Evolutionary conservation across 1,284 basidiomycete species (phyloP).

Genomic region (Trametes hirsuta): DNA sequence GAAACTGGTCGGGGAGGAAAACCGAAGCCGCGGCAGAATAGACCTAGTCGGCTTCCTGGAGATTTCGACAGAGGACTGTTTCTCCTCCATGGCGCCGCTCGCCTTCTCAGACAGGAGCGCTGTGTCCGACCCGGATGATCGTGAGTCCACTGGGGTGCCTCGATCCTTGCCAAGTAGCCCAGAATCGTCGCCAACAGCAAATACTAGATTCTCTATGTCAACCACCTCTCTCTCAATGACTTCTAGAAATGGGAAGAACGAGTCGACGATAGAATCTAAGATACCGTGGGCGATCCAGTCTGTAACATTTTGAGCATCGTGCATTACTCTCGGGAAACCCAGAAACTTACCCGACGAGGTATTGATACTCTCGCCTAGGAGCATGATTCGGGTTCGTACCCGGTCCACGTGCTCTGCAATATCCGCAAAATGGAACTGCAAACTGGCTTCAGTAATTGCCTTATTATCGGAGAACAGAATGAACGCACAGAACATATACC

Average conservation of each 20-base stretch:
- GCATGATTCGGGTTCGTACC: conserved; percentile 72
- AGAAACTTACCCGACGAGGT: conserved; percentile 67
- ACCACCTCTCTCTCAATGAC: conserved; percentile 85
- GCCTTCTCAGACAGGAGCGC: conserved; percentile 2
- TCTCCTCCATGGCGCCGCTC: conserved; percentile 3
- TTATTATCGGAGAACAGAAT: not conserved
- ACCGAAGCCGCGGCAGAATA: conserved; percentile 21
- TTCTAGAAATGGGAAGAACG: conserved; percentile 88
- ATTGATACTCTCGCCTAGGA: conserved; percentile 58
- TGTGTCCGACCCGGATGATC: conserved; percentile 2
- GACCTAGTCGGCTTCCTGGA: conserved; percentile 6
- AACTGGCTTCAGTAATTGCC: not conserved
- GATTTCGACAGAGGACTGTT: conserved; percentile 12
- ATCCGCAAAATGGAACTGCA: conserved; percentile 91
- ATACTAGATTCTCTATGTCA: conserved; percentile 77
- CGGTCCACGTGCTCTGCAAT: conserved; percentile 84
- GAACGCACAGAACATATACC: conserved; percentile 84
- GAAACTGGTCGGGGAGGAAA: conserved; percentile 28
- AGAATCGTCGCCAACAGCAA: conserved; percentile 35
- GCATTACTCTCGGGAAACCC: not conserved
- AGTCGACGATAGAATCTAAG: conserved; percentile 93
- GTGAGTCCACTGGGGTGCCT: not conserved
- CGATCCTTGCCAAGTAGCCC: not conserved
- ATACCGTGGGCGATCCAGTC: conserved; percentile 97
- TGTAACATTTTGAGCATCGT: conserved; percentile 31